phyloP scores from a whole-genome alignment of 2,329 filamentous ascomycete species.

The Magnaporthiopsis incrustans region DNA sequence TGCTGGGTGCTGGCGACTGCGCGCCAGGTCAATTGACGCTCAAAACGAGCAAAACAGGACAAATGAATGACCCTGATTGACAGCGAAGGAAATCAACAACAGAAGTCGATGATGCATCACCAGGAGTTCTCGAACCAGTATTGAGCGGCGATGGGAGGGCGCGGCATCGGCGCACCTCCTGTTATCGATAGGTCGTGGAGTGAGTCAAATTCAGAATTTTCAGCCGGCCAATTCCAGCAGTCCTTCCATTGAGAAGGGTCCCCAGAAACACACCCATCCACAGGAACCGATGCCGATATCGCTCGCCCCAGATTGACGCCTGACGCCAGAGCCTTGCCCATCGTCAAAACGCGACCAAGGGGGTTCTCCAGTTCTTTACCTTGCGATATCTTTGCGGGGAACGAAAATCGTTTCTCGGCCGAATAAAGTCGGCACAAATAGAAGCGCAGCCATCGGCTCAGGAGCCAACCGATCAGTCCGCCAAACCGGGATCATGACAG shows the following conservation, averaged over 20 bases:
- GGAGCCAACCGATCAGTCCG: not conserved
- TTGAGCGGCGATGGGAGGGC: too few species aligned
- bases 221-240: not conserved
- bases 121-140: not conserved
- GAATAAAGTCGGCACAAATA: too few species aligned
- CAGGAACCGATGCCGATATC: not conserved
- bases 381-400: too few species aligned
- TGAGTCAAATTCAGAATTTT: not conserved
- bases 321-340: too few species aligned
- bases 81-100: not conserved
- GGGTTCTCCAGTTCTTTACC: not conserved
- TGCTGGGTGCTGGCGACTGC: not conserved
- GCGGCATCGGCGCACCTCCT: not conserved
- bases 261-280: not conserved
- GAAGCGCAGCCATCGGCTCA: not conserved
- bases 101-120: not conserved
- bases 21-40: not conserved
- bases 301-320: not conserved
- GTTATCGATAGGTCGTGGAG: not conserved
- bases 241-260: not conserved
- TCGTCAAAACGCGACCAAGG: not conserved
- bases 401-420: not conserved
- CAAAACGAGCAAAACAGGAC: not conserved
- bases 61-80: not conserved
- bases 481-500: not conserved